Base-by-base conservation (phyloP, 768 basidiomycete species). In the Russula vinacea region DNA sequence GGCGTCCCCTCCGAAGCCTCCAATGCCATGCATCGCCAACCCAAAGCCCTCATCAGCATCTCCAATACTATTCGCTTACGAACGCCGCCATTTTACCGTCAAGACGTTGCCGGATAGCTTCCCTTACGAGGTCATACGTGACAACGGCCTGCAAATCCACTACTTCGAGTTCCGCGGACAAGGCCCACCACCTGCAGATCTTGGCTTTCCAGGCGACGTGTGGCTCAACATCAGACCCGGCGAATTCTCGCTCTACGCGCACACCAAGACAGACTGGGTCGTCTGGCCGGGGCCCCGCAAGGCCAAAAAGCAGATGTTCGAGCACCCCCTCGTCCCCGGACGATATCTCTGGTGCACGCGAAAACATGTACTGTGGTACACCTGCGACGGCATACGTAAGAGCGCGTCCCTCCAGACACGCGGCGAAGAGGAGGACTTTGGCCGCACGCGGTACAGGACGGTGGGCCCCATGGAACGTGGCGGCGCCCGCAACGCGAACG, bases 141-240 rank as follows among this genome's bases (percentile, higher is more conserved):
- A 69, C 56, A 69, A 69, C 50, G 68, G 68, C 24, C 60, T 69
- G 8, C 68, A 69, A 55, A 61, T 73, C 32, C 70, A 69, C 56
- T 73, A 71, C 61, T 61, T 62, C 65, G 72, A 73, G 54, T 73
- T 70, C 42, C 71, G 72, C 26, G 72, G 71, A 14, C 67, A 65
- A 33, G 71, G 72, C 14, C 64, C 64, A 24, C 72, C 72, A 17
- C 69, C 72, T 14, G 11, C 62, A 40, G 70, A 73, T 49, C 58
- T 73, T 51, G 72, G 72, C 3, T 55, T 51, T 57, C 62, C 68
- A 1, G 72, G 72, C 17, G 72, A 73, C 49, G 70, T 73, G 19
- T 73, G 71, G 67, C 26, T 73, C 13, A 69, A 73, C 58, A 40
- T 69, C 47, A 61, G 53, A 39, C 60, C 59, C 7, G 66, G 66